Percentiles rank a stretch among this genome's conserved stretches.
Conservation (phyloP, 176 grass and related monocot genomes). For the Phragmites australis region DNA sequence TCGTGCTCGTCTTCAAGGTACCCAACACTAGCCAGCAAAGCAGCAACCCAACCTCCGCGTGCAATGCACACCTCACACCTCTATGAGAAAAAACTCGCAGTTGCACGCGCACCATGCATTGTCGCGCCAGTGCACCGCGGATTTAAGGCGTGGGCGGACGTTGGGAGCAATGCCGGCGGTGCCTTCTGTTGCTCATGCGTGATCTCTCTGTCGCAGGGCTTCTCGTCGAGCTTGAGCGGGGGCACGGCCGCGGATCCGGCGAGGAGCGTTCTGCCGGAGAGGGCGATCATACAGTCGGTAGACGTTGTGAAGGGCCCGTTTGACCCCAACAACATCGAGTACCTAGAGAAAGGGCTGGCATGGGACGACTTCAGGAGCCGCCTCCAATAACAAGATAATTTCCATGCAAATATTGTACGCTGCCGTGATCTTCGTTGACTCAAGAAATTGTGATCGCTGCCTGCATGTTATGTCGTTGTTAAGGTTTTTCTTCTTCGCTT, state of each 20-base stretch:
- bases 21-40: not conserved
- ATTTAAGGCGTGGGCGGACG: not conserved
- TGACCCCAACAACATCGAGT: constrained; percentile 65
- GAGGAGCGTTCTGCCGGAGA: constrained; percentile 67
- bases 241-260: constrained; percentile 65
- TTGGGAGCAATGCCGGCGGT: not conserved
- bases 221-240: constrained; percentile 76
- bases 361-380: constrained; percentile 68
- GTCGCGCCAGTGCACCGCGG: no score
- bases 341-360: constrained; percentile 63
- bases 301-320: constrained; percentile 78
- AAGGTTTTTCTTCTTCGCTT: not conserved
- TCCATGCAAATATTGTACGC: not conserved
- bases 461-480: not conserved
- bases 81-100: no score
- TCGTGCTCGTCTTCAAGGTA: constrained; percentile 85
- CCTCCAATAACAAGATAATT: constrained; percentile 27
- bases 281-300: constrained; percentile 69
- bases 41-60: not conserved
- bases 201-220: constrained; percentile 44
- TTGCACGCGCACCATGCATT: no score
- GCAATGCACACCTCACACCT: no score
- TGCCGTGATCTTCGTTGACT: not conserved
- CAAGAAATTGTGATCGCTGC: not conserved
- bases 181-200: not conserved